phyloP scores from a whole-genome alignment of 2,329 filamentous ascomycete genomes.

The Chrysoporthe deuterocubensis region DNA sequence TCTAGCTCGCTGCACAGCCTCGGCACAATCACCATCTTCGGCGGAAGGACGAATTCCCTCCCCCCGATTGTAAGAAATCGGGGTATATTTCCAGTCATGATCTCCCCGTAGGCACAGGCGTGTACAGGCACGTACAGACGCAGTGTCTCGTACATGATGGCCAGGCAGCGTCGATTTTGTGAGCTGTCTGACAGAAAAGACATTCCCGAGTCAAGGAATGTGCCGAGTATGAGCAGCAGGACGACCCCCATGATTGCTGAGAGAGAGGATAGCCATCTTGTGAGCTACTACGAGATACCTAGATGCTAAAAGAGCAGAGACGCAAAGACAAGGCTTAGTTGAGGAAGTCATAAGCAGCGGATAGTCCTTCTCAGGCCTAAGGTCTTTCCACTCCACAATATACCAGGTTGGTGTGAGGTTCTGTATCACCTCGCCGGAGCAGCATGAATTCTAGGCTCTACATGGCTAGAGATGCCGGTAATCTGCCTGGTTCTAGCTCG shows the following conservation, averaged over 20 bases:
- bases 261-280: background rate
- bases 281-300: background rate
- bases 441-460: too few species aligned
- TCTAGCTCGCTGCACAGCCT: too few species aligned
- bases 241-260: background rate
- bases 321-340: too few species aligned
- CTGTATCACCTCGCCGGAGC: too few species aligned
- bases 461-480: too few species aligned
- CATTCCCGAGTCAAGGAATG: background rate
- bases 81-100: background rate
- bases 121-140: slow-evolving; percentile 12
- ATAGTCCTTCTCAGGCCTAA: too few species aligned
- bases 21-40: background rate
- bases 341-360: too few species aligned
- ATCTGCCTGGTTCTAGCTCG: too few species aligned
- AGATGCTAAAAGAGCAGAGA: background rate
- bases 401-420: too few species aligned
- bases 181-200: background rate
- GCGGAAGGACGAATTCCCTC: background rate
- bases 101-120: background rate
- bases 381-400: too few species aligned
- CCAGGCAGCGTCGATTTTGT: background rate
- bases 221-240: background rate
- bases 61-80: background rate
- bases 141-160: slow-evolving; percentile 4